Conservation (phyloP, 352 stramenopile species). For the Peronospora farinosa region DNA sequence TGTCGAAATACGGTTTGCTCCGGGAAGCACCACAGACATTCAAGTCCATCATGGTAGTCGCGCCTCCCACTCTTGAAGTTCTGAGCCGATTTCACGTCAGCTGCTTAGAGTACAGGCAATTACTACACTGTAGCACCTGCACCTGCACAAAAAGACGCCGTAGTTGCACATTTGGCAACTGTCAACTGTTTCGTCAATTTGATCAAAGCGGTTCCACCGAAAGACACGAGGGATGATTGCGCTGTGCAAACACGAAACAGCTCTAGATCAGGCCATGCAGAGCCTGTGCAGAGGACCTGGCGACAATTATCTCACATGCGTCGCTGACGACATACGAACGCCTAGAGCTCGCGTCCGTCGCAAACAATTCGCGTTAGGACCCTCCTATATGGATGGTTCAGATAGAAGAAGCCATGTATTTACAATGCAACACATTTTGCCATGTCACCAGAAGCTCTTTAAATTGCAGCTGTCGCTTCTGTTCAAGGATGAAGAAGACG, state of each 20-base stretch:
- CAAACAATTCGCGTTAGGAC: too few relatives aligned
- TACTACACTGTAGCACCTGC: too few relatives aligned
- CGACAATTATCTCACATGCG: too few relatives aligned
- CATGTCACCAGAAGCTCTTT: not conserved
- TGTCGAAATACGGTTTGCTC: conserved; percentile 28
- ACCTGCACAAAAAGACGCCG: not conserved
- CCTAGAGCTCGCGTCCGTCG: too few relatives aligned
- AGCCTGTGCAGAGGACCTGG: not conserved
- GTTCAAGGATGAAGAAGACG: conserved; percentile 12
- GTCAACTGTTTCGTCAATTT: conserved; percentile 7
- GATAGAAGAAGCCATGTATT: too few relatives aligned
- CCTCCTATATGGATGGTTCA: too few relatives aligned
- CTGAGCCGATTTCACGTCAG: not conserved
- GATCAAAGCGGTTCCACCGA: conserved; percentile 16
- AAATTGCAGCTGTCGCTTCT: conserved; percentile 11
- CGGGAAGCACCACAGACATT: conserved; percentile 12
- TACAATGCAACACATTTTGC: too few relatives aligned
- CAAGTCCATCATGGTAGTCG: conserved; percentile 20
- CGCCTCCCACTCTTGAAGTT: conserved; percentile 2
- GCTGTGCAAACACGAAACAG: conserved; percentile 16
- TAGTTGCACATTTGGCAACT: not conserved
- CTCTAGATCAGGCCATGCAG: not conserved
- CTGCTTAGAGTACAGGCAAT: not conserved
- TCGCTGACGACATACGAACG: too few relatives aligned
- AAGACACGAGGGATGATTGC: conserved; percentile 14